These are phyloP conservation scores for Globisporangium spiculum DNA, from an alignment of 352 stramenopile species.

Conservation along the genomic window DNA sequence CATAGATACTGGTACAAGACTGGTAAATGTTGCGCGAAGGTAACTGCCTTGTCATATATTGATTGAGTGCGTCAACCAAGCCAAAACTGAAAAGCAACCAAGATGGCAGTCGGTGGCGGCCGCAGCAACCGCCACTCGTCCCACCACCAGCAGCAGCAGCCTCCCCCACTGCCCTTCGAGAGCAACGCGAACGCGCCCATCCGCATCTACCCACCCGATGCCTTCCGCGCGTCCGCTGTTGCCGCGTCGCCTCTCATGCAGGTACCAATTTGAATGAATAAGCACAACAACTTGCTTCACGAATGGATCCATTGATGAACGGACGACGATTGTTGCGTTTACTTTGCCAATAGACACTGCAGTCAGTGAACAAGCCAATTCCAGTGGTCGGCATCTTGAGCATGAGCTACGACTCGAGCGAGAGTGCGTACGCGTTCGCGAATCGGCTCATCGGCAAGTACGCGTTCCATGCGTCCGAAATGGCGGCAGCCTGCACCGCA, in stretches of 20 bases:
- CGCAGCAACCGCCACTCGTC: constrained; percentile 7
- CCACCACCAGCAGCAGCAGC: constrained; percentile 8
- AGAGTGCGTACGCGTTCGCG: constrained; percentile 39
- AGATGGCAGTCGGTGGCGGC: constrained; percentile 1
- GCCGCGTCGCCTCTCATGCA: constrained; percentile 14
- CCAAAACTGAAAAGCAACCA: background rate
- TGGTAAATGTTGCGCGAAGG: background rate
- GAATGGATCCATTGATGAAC: background rate
- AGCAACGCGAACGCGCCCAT: constrained; percentile 39
- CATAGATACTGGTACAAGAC: background rate
- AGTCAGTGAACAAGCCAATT: constrained; percentile 30
- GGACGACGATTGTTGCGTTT: background rate
- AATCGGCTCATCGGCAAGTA: constrained; percentile 63
- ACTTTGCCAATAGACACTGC: constrained; percentile 35
- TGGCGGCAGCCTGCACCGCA: constrained; percentile 3
- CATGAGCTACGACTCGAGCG: constrained; percentile 29
- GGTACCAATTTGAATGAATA: constrained; percentile 5
- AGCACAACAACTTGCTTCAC: too few species aligned
- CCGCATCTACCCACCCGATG: constrained; percentile 52
- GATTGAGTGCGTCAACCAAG: background rate
- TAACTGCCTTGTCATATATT: background rate
- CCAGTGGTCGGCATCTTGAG: constrained; percentile 53
- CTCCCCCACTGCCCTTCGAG: constrained; percentile 28
- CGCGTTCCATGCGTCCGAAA: constrained; percentile 36
- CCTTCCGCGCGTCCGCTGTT: constrained; percentile 17